phyloP scores from a whole-genome alignment of 1,284 basidiomycete genomes.

The Pseudozyma pruni region DNA sequence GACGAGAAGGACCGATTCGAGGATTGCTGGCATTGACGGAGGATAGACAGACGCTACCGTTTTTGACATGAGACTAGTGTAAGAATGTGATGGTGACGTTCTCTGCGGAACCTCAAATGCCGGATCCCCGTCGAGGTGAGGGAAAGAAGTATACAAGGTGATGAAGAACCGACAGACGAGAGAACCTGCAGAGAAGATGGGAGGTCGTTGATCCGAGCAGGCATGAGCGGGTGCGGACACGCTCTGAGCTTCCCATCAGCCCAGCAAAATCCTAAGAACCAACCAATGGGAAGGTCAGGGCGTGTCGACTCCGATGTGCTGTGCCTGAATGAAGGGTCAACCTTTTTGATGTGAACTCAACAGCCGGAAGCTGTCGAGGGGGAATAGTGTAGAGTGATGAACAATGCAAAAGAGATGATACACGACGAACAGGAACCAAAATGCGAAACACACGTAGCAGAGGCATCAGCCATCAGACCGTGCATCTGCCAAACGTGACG shows the following conservation, averaged over 20 bases:
- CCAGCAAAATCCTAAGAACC: constrained; percentile 32
- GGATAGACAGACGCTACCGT: no score
- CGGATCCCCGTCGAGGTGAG: neutral
- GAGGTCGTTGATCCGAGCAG: constrained; percentile 14
- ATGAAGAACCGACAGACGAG: neutral
- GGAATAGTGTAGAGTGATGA: constrained; percentile 33
- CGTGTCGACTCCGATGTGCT: neutral
- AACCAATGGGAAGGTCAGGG: constrained; percentile 3
- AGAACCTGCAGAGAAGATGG: neutral
- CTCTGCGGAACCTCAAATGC: constrained; percentile 3
- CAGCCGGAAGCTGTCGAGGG: constrained; percentile 6
- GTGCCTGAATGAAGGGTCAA: constrained; percentile 16
- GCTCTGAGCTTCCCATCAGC: constrained; percentile 6
- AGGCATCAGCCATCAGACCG: neutral
- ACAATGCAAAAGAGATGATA: constrained; percentile 30
- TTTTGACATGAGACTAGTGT: no score
- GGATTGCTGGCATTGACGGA: constrained; percentile 16
- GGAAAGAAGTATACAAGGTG: constrained; percentile 23
- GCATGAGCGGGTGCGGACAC: neutral
- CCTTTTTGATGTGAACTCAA: constrained; percentile 14
- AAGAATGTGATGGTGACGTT: neutral
- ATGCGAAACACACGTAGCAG: constrained; percentile 9
- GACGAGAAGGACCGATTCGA: constrained; percentile 21
- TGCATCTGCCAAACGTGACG: neutral
- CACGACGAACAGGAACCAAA: constrained; percentile 19